phyloP scores from a whole-genome alignment of 768 basidiomycete species.

The Coprinellus aureogranulatus region DNA sequence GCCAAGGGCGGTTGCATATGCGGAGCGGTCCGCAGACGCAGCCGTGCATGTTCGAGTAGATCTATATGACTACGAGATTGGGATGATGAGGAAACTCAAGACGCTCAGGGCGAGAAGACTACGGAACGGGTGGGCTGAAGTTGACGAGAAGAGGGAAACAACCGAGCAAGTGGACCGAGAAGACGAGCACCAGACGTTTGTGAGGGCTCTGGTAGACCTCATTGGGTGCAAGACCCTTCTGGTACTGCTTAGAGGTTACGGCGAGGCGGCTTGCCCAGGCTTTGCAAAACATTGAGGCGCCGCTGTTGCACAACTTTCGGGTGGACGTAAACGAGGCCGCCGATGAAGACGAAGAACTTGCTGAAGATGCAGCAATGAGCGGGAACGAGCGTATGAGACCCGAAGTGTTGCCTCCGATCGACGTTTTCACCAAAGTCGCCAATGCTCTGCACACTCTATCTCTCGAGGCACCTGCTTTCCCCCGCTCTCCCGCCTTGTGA shows the following conservation, averaged over 20 bases:
- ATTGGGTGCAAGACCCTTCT: slow-evolving; percentile 6
- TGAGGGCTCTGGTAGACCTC: not conserved
- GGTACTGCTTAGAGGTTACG: not conserved
- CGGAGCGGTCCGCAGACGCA: not conserved
- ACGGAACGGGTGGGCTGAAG: no score
- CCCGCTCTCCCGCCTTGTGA: not conserved
- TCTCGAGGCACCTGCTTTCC: slow-evolving; percentile 1
- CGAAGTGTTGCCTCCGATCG: no score
- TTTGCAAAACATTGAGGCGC: not conserved
- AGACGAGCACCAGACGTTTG: no score
- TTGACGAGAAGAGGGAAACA: no score
- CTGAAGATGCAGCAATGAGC: not conserved
- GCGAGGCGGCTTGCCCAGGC: not conserved
- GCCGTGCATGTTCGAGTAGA: not conserved
- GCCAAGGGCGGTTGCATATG: not conserved
- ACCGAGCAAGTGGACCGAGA: no score
- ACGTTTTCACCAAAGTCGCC: not conserved
- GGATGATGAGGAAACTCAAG: not conserved
- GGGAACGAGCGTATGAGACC: not conserved
- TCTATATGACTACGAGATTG: no score
- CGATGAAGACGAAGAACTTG: not conserved
- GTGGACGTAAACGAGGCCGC: not conserved
- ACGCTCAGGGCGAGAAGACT: not conserved
- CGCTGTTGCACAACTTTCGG: not conserved
- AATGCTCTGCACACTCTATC: not conserved